phyloP scores from a whole-genome alignment of 2,329 filamentous ascomycete species.

The Lizonia empirigonia region DNA sequence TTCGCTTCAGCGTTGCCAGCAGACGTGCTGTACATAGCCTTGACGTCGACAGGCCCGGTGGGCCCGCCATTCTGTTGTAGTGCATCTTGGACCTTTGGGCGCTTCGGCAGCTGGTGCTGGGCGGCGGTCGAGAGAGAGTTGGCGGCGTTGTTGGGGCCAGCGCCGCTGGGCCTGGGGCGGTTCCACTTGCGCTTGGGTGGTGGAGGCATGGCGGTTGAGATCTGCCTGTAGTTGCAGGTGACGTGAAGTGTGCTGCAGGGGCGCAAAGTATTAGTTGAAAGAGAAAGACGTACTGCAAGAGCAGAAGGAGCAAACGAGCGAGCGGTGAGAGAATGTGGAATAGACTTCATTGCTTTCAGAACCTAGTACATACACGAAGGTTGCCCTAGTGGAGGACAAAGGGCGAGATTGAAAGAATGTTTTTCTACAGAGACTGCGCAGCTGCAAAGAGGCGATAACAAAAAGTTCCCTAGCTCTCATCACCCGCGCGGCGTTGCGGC shows the following conservation, averaged over 20 bases:
- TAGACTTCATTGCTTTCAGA: slow-evolving; percentile 32
- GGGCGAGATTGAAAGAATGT: slow-evolving; percentile 8
- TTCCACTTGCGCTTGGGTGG: slow-evolving; percentile 36
- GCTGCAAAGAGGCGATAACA: slow-evolving; percentile 3
- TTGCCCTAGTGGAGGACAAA: slow-evolving; percentile 13
- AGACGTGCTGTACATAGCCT: slow-evolving; percentile 33
- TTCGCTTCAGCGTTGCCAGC: slow-evolving; percentile 29
- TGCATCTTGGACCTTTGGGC: slow-evolving; percentile 26
- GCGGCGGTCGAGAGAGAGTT: slow-evolving; percentile 24
- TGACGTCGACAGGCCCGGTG: slow-evolving; percentile 25
- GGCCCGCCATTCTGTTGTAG: slow-evolving; percentile 13
- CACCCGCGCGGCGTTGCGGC: slow-evolving; percentile 6
- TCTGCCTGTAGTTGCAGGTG: slow-evolving; percentile 22
- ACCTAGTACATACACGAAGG: slow-evolving; percentile 30
- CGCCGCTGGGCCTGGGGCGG: slow-evolving; percentile 22
- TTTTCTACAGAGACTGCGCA: slow-evolving; percentile 14
- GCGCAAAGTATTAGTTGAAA: slow-evolving; percentile 28
- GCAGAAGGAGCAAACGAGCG: slow-evolving; percentile 27
- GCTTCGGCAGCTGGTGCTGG: slow-evolving; percentile 34
- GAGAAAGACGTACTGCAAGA: slow-evolving; percentile 24
- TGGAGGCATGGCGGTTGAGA: slow-evolving; percentile 26
- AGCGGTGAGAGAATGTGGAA: slow-evolving; percentile 28
- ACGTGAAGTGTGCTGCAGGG: slow-evolving; percentile 17
- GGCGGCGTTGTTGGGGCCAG: slow-evolving; percentile 11
- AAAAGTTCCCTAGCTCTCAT: too few relatives aligned